Percentiles rank a stretch among this genome's conserved stretches.
Evolutionary conservation across 768 basidiomycete species (phyloP).

Genomic region (Floccularia luteovirens): DNA sequence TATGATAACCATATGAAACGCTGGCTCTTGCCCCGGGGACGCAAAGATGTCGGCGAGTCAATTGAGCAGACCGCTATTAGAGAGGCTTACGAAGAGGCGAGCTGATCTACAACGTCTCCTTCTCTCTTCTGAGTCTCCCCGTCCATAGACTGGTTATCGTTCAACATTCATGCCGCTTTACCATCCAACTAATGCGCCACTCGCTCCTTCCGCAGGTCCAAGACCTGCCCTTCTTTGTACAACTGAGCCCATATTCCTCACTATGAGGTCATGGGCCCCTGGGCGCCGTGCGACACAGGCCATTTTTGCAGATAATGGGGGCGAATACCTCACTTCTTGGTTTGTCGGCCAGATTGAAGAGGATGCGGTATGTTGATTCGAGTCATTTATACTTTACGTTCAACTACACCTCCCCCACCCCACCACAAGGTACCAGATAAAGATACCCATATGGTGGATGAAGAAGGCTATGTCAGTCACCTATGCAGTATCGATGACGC

Average conservation of each 20-base stretch:
- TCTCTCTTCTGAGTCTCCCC: constrained; percentile 1
- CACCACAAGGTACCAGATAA: constrained; percentile 29
- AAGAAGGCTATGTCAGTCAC: constrained; percentile 36
- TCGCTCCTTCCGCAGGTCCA: constrained; percentile 16
- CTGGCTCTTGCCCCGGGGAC: constrained; percentile 60
- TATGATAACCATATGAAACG: constrained; percentile 25
- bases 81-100: constrained; percentile 64
- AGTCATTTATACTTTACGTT: neutral
- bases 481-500: constrained; percentile 41
- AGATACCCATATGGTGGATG: constrained; percentile 53
- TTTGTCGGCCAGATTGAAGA: constrained; percentile 45
- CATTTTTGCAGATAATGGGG: constrained; percentile 15
- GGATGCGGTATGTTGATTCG: constrained; percentile 36
- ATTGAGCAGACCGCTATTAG: constrained; percentile 51
- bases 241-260: constrained; percentile 40
- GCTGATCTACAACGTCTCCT: constrained; percentile 5
- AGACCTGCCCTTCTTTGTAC: constrained; percentile 1
- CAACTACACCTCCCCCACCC: neutral
- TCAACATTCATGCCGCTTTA: constrained; percentile 38
- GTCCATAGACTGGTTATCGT: constrained; percentile 39
- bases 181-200: constrained; percentile 32
- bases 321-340: constrained; percentile 50
- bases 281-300: constrained; percentile 8
- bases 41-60: constrained; percentile 62
- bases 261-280: constrained; percentile 19